Conservation (phyloP, 495 filamentous ascomycete genomes). For the Ascodesmis nigricans region DNA sequence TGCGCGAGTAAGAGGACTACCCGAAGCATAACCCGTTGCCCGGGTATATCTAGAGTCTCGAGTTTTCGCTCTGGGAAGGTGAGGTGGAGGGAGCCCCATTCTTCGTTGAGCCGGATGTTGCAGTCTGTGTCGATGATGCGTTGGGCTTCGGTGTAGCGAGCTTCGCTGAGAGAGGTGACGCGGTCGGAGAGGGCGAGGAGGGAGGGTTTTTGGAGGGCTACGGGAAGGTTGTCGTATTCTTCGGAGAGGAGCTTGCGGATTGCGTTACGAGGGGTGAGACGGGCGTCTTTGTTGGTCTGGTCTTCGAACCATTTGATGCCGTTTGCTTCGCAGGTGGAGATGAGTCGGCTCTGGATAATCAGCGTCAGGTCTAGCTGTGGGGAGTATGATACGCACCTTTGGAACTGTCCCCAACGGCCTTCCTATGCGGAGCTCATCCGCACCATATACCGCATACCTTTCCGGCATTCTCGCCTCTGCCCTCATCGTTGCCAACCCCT, state of each 20-base stretch:
- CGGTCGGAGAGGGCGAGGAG: slow-evolving; percentile 34
- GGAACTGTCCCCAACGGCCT: slow-evolving; percentile 53
- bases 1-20: background rate
- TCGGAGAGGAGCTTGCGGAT: slow-evolving; percentile 41
- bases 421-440: slow-evolving; percentile 41
- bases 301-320: slow-evolving; percentile 60
- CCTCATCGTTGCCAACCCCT: slow-evolving; percentile 52
- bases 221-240: slow-evolving; percentile 34
- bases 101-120: slow-evolving; percentile 24
- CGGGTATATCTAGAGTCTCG: slow-evolving; percentile 1
- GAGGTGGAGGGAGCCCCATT: slow-evolving; percentile 25
- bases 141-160: slow-evolving; percentile 23
- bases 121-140: slow-evolving; percentile 23
- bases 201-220: slow-evolving; percentile 41
- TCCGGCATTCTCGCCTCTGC: slow-evolving; percentile 50
- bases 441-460: slow-evolving; percentile 49
- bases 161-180: slow-evolving; percentile 20
- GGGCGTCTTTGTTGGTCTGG: slow-evolving; percentile 59
- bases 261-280: slow-evolving; percentile 58
- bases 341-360: slow-evolving; percentile 34
- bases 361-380: background rate
- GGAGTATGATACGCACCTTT: slow-evolving; percentile 29
- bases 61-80: slow-evolving; percentile 19
- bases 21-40: background rate
- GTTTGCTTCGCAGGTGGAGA: slow-evolving; percentile 46